Percentiles rank a stretch among this genome's conserved stretches.
Conservation (phyloP, 179 eudicot species). For the Amaranthus tricolor region DNA sequence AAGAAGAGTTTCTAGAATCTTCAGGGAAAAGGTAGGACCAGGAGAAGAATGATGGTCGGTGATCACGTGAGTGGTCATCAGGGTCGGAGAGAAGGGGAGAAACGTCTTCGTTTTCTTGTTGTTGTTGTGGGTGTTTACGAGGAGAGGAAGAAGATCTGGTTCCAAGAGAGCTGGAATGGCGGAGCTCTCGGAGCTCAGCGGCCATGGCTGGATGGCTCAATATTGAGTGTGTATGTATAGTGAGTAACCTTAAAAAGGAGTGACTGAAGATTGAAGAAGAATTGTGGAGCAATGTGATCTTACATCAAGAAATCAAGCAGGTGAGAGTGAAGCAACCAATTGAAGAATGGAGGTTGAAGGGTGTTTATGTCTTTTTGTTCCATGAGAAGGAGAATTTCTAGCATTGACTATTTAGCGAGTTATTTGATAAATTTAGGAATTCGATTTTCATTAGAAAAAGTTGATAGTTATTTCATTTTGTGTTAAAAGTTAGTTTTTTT, state of each 20-base stretch:
- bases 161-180: constrained; percentile 68
- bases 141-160: constrained; percentile 69
- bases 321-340: too few species aligned
- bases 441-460: too few species aligned
- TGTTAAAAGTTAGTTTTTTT: too few species aligned
- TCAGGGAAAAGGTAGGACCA: constrained; percentile 40
- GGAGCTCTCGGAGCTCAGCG: constrained; percentile 71
- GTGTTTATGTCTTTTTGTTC: too few species aligned
- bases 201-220: constrained; percentile 44
- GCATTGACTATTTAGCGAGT: too few species aligned
- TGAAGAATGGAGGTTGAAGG: too few species aligned
- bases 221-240: neutral
- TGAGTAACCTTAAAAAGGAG: too few species aligned
- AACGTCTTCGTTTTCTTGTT: constrained; percentile 36
- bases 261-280: neutral
- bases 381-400: too few species aligned
- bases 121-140: constrained; percentile 31
- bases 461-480: too few species aligned
- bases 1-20: constrained; percentile 39
- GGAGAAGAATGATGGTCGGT: constrained; percentile 35
- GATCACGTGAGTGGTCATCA: constrained; percentile 38
- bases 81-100: constrained; percentile 46
- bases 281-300: too few species aligned
- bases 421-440: too few species aligned
- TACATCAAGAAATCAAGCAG: too few species aligned